phyloP scores from a whole-genome alignment of 2,329 filamentous ascomycete genomes.

The Bipolaris zeicola region DNA sequence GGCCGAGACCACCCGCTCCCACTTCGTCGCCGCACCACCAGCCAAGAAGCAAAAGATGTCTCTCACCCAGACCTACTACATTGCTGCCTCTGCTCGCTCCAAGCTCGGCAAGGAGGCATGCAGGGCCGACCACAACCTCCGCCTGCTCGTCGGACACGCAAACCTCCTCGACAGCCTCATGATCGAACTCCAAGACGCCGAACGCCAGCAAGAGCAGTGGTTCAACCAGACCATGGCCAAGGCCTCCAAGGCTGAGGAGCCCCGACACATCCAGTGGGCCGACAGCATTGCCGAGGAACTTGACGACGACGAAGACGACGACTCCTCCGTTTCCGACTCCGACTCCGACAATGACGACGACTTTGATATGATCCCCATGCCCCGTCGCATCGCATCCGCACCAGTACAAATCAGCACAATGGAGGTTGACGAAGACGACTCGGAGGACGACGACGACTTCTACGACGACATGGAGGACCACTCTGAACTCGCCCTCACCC shows the following conservation, averaged over 20 bases:
- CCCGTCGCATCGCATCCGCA: constrained; percentile 49
- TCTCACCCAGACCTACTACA: constrained; percentile 97
- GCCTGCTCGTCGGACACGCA: constrained; percentile 94
- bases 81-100: constrained; percentile 92
- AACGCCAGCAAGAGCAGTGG: constrained; percentile 94
- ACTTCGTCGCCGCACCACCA: constrained; percentile 51
- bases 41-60: constrained; percentile 84
- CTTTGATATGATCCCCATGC: constrained; percentile 52
- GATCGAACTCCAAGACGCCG: constrained; percentile 87
- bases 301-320: constrained; percentile 60
- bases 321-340: constrained; percentile 51
- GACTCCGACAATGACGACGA: constrained; percentile 62
- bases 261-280: constrained; percentile 84
- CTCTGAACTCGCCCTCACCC: constrained; percentile 53
- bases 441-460: constrained; percentile 52
- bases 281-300: constrained; percentile 78
- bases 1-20: constrained; percentile 52
- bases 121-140: constrained; percentile 90
- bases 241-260: constrained; percentile 66
- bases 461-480: constrained; percentile 56
- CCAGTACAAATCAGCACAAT: constrained; percentile 52
- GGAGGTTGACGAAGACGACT: constrained; percentile 50
- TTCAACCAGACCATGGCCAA: constrained; percentile 94
- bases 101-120: constrained; percentile 95
- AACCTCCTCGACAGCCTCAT: constrained; percentile 97